A percentile compares a stretch with the other conserved stretches of the same genome.
phyloP scores from a whole-genome alignment of 495 filamentous ascomycete species.

The Annulohypoxylon maeteangense region DNA sequence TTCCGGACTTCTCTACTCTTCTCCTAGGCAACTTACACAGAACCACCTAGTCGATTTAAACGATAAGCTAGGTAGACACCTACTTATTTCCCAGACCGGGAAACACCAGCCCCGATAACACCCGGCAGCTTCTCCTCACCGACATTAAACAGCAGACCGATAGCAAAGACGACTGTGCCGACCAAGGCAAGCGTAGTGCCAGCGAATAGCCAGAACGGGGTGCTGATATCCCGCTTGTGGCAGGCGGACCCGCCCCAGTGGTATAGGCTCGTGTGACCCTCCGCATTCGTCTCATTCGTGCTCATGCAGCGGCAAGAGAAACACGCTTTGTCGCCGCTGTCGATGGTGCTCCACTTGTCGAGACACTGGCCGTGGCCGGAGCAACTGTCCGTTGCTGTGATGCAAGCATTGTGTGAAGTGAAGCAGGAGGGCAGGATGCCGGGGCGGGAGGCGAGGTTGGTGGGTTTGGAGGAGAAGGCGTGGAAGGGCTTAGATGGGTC shows the following conservation, averaged over 20 bases:
- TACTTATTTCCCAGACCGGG: conserved; percentile 60
- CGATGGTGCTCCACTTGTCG: conserved; percentile 62
- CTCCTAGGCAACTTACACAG: background rate
- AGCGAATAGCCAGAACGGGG: conserved; percentile 84
- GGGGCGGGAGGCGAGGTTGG: conserved; percentile 20
- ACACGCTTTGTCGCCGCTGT: conserved; percentile 61
- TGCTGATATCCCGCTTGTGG: conserved; percentile 90
- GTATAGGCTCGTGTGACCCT: conserved; percentile 48
- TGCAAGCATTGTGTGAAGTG: conserved; percentile 67
- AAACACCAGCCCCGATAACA: conserved; percentile 88
- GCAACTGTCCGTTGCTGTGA: conserved; percentile 72
- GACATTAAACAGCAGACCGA: conserved; percentile 81
- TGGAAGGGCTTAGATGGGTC: conserved; percentile 41
- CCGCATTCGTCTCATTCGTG: conserved; percentile 56
- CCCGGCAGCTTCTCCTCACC: conserved; percentile 83
- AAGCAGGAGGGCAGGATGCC: conserved; percentile 69
- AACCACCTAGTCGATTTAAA: background rate
- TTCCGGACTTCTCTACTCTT: background rate
- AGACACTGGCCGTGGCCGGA: conserved; percentile 78
- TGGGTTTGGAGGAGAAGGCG: conserved; percentile 33
- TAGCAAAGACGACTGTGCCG: conserved; percentile 67
- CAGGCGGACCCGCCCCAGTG: conserved; percentile 87
- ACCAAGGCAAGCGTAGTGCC: conserved; percentile 74
- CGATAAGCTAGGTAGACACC: background rate
- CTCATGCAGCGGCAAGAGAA: conserved; percentile 79